phyloP scores from a whole-genome alignment of 257 asterid species.

The Salvia rosmarinus region DNA sequence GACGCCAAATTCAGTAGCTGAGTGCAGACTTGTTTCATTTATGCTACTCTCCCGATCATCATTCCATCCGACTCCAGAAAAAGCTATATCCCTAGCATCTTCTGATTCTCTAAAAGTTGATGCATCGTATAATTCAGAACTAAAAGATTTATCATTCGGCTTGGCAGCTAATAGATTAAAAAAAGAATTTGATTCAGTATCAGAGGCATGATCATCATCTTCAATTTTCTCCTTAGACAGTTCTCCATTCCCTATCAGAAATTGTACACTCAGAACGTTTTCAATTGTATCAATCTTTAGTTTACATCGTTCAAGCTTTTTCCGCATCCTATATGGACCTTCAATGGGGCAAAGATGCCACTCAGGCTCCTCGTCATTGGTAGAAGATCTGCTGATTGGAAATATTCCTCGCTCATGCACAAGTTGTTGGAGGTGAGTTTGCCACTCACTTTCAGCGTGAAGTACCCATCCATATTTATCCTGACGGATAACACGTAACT shows the following conservation, averaged over 20 bases:
- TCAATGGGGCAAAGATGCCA: slow-evolving; percentile 99
- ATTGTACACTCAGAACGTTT: slow-evolving; percentile 66
- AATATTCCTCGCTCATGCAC: slow-evolving; percentile 96
- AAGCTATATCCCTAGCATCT: slow-evolving; percentile 66
- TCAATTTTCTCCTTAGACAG: slow-evolving; percentile 68
- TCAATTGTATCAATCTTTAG: slow-evolving; percentile 74
- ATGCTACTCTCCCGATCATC: slow-evolving; percentile 87
- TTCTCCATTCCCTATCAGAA: slow-evolving; percentile 67
- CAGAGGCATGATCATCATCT: slow-evolving; percentile 56
- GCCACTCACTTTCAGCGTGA: slow-evolving; percentile 99
- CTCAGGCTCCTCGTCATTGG: slow-evolving; percentile 72
- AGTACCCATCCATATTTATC: slow-evolving; percentile 99
- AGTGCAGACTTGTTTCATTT: slow-evolving; percentile 86
- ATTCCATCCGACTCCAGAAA: slow-evolving; percentile 85
- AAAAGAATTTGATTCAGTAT: slow-evolving; percentile 56
- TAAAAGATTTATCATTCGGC: slow-evolving; percentile 61
- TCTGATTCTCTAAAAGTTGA: slow-evolving; percentile 73
- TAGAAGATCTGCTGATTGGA: slow-evolving; percentile 62
- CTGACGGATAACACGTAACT: slow-evolving; percentile 94
- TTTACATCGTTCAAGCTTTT: slow-evolving; percentile 85
- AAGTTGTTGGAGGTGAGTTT: slow-evolving; percentile 90
- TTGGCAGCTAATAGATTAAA: slow-evolving; percentile 65
- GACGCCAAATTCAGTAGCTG: slow-evolving; percentile 85
- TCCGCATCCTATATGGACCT: slow-evolving; percentile 98
- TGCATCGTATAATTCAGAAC: slow-evolving; percentile 67